Percentiles rank a stretch among this genome's conserved stretches.
Conservation (phyloP, 306 rosid species). For the Mucuna pruriens region DNA sequence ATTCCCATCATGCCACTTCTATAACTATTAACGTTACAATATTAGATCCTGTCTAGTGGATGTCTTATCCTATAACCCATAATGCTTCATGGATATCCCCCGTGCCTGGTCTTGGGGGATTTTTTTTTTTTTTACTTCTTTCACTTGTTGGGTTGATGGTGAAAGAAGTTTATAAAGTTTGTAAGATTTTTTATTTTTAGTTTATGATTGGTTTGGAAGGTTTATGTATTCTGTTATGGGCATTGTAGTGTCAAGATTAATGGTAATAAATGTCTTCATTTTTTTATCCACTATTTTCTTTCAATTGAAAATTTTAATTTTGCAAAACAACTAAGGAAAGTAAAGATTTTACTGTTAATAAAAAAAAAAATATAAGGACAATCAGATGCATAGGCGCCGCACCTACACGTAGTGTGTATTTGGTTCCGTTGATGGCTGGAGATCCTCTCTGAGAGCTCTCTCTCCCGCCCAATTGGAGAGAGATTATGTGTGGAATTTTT, state of each 20-base stretch:
- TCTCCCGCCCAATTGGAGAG: no score
- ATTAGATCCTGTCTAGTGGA: not conserved
- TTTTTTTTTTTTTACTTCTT: not conserved
- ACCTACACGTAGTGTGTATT: no score
- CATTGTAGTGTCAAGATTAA: not conserved
- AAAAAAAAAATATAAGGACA: no score
- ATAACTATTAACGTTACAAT: no score
- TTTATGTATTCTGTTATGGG: not conserved
- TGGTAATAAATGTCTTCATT: not conserved
- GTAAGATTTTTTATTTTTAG: not conserved
- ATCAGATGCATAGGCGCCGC: no score
- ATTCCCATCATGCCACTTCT: no score
- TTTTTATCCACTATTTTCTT: not conserved
- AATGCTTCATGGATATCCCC: not conserved
- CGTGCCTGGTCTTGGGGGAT: no score
- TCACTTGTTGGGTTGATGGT: conserved; percentile 11
- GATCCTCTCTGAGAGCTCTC: no score
- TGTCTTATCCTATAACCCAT: not conserved
- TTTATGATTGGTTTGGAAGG: not conserved
- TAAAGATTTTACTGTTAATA: not conserved
- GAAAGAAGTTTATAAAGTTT: conserved; percentile 25
- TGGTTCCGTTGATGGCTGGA: no score
- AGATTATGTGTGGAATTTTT: no score
- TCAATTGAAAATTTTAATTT: not conserved
- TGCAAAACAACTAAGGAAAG: not conserved